phyloP scores from a whole-genome alignment of 208 protist genomes.

The Sergeia podlipaevii region DNA sequence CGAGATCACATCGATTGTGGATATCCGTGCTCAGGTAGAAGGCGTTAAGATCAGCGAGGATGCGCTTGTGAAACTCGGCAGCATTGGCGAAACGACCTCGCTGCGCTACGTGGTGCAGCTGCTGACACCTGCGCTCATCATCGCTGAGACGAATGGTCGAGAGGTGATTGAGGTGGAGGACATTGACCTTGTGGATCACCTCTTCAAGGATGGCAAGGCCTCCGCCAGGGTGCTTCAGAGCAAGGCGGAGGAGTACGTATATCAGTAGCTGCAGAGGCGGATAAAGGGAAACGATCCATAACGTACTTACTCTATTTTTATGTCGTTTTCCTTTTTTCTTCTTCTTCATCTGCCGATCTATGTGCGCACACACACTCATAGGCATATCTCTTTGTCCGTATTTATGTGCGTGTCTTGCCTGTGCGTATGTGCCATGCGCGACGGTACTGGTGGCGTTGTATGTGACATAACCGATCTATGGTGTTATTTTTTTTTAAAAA shows the following conservation, averaged over 20 bases:
- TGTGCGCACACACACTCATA: not conserved
- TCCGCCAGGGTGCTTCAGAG: constrained; percentile 88
- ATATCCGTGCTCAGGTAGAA: constrained; percentile 95
- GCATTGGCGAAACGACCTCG: constrained; percentile 93
- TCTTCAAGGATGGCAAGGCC: constrained; percentile 98
- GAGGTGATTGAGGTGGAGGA: constrained; percentile 91
- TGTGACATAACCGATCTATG: too few relatives aligned
- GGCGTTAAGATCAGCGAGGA: constrained; percentile 92
- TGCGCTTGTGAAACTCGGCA: constrained; percentile 86
- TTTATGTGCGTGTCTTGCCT: too few relatives aligned
- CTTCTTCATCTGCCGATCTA: not conserved
- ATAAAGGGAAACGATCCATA: not conserved
- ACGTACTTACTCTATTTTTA: not conserved
- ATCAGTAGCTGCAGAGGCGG: constrained; percentile 52
- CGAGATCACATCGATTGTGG: constrained; percentile 96
- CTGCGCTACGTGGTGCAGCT: constrained; percentile 98
- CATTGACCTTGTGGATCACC: constrained; percentile 91
- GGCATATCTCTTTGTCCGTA: too few relatives aligned
- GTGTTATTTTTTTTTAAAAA: too few relatives aligned
- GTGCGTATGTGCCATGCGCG: too few relatives aligned
- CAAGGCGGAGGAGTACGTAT: constrained; percentile 89
- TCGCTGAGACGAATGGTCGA: constrained; percentile 94
- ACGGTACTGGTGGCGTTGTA: too few relatives aligned
- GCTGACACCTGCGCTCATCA: constrained; percentile 95
- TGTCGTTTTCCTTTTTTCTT: not conserved